Evolutionary conservation across 176 grass and related monocot species (phyloP), one percentile per base, ranked within the genome.

Genomic region (Oryza coarctata): DNA sequence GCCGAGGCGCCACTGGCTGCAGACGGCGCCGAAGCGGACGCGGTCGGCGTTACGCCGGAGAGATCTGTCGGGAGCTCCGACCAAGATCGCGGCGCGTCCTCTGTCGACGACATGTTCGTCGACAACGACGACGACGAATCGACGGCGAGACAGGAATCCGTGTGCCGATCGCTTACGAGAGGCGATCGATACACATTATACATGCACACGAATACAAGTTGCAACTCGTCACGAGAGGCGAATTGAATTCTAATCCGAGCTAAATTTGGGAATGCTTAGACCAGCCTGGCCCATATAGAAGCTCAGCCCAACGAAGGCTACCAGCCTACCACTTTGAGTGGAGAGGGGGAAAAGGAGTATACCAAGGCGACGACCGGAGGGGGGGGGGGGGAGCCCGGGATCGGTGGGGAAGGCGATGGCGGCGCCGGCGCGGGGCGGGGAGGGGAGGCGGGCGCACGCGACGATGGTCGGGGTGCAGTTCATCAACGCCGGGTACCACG

Each of bases 401-500:
- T 83, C 58, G 80, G 78, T 67, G 65, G 72, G 27, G 64, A 17
- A 2, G 32, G 40, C 9, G 40, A 84, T 82, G 78, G 81, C 75
- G 79, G 64, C 57, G 68, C 7, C 25, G 57, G 80, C 47, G 12
- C 64, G 41, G 0, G 87, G 84, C 36, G 76, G 83, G 23, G 73
- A 65, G 12, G 76, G 28, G 68, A 70, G 78, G 72, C 66, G 67
- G 45, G 92, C 94, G 23, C 90, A 97, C 87, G 77, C 78, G 31
- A 73, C 87, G 33, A 92, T 97, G 92, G 86, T 91, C 33, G 73
- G 76, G 11, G 71, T 80, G 35, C 94, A 97, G 60, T 65, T 92
- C 49, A 78, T 92, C 33, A 82, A 79, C 69, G 94, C 83, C 5
- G 92, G 94, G 4, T 94, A 97, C 78, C 94, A 97, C 81, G 94